Conservation (phyloP, 108 stramenopile species). For the Cyclotella baltica region DNA sequence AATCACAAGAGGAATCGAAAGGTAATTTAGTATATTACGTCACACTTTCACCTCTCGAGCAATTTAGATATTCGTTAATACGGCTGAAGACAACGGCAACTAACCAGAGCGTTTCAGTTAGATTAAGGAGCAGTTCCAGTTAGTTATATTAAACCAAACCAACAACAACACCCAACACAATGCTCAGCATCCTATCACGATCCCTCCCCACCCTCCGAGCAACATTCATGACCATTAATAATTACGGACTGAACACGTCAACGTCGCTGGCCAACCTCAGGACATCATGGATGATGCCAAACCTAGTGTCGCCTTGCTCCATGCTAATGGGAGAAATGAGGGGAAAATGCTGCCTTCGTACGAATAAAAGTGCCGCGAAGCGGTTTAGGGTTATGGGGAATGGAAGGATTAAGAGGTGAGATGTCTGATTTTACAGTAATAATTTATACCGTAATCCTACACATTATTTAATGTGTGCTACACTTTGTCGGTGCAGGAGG, state of each 20-base stretch:
- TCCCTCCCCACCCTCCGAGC: slow-evolving; percentile 6
- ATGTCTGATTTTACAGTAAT: slow-evolving; percentile 6
- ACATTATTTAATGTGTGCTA: slow-evolving; percentile 8
- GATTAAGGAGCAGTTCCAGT: no score
- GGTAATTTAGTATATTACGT: no score
- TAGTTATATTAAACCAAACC: no score
- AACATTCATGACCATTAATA: not conserved
- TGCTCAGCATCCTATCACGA: slow-evolving; percentile 37
- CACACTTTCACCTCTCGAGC: no score
- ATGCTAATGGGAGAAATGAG: slow-evolving; percentile 27
- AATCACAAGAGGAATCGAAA: no score
- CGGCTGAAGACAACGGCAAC: no score
- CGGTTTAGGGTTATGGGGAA: slow-evolving; percentile 76
- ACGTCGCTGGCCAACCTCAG: not conserved
- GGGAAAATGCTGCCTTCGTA: slow-evolving; percentile 65
- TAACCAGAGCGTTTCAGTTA: no score
- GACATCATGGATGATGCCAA: slow-evolving; percentile 1
- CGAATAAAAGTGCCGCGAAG: slow-evolving; percentile 77
- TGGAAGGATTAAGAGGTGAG: slow-evolving; percentile 80
- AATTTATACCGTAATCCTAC: slow-evolving; percentile 10
- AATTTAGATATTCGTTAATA: no score
- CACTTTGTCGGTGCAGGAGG: slow-evolving; percentile 28
- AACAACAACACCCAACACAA: no score
- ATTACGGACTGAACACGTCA: not conserved
- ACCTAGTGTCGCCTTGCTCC: not conserved